Conservation (phyloP, 345 rosid genomes). For the Melastoma malabathricum region DNA sequence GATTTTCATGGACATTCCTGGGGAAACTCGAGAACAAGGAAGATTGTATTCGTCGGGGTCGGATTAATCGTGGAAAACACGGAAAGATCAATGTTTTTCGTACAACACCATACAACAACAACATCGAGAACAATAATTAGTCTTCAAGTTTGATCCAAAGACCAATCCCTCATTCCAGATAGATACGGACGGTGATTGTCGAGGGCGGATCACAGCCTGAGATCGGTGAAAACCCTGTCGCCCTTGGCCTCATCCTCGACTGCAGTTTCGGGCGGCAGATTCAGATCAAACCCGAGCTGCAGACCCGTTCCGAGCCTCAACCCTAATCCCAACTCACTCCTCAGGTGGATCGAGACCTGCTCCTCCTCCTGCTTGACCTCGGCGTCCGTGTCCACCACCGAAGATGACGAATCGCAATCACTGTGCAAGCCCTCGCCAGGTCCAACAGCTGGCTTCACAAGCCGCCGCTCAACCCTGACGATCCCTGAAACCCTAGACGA, state of each 20-base stretch:
- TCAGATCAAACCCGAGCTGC: constrained; percentile 15
- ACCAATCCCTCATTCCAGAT: not conserved
- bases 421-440: constrained; percentile 7
- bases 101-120: no score
- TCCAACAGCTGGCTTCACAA: not conserved
- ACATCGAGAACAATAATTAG: no score
- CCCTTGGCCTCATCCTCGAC: not conserved
- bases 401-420: constrained; percentile 24
- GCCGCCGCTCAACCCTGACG: constrained; percentile 4
- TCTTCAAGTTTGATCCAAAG: no score
- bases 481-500: constrained; percentile 8
- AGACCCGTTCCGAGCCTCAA: not conserved
- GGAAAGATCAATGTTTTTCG: no score
- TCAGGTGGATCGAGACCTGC: no score
- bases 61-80: no score
- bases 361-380: no score
- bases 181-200: not conserved
- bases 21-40: no score
- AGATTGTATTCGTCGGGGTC: no score
- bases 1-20: no score
- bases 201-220: constrained; percentile 9
- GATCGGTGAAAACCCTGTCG: constrained; percentile 7
- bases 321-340: not conserved
- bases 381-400: constrained; percentile 10
- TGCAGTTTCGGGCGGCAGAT: constrained; percentile 7